phyloP scores from a whole-genome alignment of 495 filamentous ascomycete species.

The Xylaria acuta region DNA sequence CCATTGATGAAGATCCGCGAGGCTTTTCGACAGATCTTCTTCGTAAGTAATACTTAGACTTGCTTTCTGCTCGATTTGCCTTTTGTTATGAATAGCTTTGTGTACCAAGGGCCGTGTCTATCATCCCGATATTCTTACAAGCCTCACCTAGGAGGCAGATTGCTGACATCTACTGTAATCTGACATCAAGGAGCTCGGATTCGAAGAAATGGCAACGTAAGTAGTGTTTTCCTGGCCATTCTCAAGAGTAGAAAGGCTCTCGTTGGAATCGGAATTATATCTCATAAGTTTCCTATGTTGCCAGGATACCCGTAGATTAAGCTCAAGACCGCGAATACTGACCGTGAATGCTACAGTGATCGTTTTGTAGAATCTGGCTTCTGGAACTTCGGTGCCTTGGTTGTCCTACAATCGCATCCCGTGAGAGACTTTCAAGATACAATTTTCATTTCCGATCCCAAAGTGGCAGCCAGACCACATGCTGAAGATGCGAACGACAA shows the following conservation, averaged over 20 bases:
- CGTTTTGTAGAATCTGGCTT: constrained; percentile 90
- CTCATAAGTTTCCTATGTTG: not conserved
- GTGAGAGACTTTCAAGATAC: constrained; percentile 97
- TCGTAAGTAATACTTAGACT: constrained; percentile 50
- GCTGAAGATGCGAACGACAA: constrained; percentile 62
- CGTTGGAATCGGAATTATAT: not conserved
- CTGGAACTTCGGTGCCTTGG: constrained; percentile 98
- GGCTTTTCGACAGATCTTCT: constrained; percentile 97
- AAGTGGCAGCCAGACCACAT: constrained; percentile 74
- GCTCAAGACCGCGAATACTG: not conserved
- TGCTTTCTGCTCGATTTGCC: not conserved
- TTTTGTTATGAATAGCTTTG: not conserved
- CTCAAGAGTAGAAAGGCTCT: not conserved
- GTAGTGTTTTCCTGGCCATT: constrained; percentile 32
- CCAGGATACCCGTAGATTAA: not conserved
- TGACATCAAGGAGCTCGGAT: constrained; percentile 67
- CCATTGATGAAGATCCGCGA: constrained; percentile 92
- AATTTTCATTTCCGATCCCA: constrained; percentile 94
- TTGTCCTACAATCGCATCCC: constrained; percentile 96
- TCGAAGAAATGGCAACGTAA: constrained; percentile 83
- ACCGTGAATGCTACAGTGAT: not conserved
- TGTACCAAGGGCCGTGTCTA: not conserved
- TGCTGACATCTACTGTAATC: not conserved
- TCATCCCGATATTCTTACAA: not conserved
- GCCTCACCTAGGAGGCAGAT: not conserved